These are phyloP conservation scores for Penicillium verhagenii DNA, from an alignment of 495 filamentous ascomycete genomes.

Conservation along the genomic window DNA sequence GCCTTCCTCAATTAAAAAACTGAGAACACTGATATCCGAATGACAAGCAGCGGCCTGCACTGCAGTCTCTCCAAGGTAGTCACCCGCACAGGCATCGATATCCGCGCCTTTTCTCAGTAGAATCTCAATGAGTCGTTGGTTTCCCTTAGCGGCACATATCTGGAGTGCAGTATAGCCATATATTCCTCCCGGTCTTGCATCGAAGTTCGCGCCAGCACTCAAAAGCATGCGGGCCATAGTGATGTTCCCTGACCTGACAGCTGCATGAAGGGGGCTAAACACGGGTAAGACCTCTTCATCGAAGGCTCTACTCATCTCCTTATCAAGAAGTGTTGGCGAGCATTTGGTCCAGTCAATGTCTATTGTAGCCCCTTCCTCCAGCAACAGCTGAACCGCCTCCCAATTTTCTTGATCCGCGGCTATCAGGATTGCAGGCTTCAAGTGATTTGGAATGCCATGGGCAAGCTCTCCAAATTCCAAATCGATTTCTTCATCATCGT, in stretches of 20 bases:
- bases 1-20: neutral
- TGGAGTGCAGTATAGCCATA: neutral
- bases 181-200: slow-evolving; percentile 1
- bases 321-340: neutral
- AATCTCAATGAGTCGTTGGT: neutral
- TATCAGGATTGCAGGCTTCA: neutral
- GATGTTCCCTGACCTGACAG: neutral
- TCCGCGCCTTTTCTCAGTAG: neutral
- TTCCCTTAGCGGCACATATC: neutral
- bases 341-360: neutral
- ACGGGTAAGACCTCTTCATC: too few species aligned
- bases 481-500: neutral
- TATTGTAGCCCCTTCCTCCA: neutral
- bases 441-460: neutral
- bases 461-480: too few species aligned
- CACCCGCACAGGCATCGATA: neutral
- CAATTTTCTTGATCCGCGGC: neutral
- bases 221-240: neutral
- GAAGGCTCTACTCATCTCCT: too few species aligned
- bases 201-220: neutral
- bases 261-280: neutral
- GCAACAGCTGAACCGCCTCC: neutral
- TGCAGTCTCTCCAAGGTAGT: neutral
- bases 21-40: neutral
- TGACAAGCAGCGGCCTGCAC: neutral